Base-by-base conservation (phyloP, 345 rosid species). In the Citrus unshiu region DNA sequence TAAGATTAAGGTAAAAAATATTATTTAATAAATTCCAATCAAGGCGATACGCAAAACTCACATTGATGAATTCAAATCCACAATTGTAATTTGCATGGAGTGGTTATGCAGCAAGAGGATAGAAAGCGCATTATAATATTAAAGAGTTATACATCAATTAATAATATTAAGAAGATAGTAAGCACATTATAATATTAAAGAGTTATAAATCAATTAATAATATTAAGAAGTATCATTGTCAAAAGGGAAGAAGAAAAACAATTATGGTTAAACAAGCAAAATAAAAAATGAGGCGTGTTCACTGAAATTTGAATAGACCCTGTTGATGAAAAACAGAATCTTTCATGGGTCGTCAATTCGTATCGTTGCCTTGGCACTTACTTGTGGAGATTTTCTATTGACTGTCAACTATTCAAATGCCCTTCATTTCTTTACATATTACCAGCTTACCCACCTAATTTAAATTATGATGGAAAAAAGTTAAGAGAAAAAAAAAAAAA, bases 321-420 rank as follows among this genome's bases (percentile, higher is more conserved):
- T 54, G 21, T 54, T 18, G 21, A 54, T 18, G 58, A 71, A 70
- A 32, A 54, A 21, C 5, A 35, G 51, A 75, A 72, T 79, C 74
- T 18, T 19, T 24, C 35, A 24, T 10, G 1, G 49, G 58, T 64
- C 82, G 54, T 46, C 74, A 14, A 37, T 43, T 43, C 73, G 58
- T 43, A 75, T 82, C 68, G 39, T 29, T 68, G 65, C 68, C 24
- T 66, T 32, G 39, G 51, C n/a, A 49, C 46, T 60, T 81, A 19
- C 70, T 74, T 77, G 78, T 49, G 43, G 29, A 35, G 78, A 81
- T 66, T 81, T 80, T 64, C 77, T 10, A 68, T 68, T 61, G 60
- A n/a, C 56, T 18, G 34, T 59, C 25, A 24, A 6, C 37, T 9
- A 27, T 60, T 14, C 34, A 27, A 65, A 49, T 61, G 4, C 5